phyloP scores from a whole-genome alignment of 495 filamentous ascomycete genomes.

The Endocarpon pusillum region DNA sequence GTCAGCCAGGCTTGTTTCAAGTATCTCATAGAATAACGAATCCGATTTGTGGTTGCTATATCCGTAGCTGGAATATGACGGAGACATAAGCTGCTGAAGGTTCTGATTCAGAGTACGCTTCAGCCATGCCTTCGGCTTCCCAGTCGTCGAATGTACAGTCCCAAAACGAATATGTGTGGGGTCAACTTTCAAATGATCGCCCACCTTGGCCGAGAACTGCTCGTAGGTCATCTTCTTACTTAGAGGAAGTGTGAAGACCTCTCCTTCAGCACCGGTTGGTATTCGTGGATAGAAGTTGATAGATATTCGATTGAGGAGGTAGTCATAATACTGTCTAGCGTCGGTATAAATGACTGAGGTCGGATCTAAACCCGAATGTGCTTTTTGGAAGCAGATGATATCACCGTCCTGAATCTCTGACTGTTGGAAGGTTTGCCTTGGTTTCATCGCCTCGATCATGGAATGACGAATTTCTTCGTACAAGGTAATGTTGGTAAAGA shows the following conservation, averaged over 20 bases:
- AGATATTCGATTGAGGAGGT: slow-evolving; percentile 64
- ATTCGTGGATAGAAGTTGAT: slow-evolving; percentile 49
- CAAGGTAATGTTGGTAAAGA: slow-evolving; percentile 42
- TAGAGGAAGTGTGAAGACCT: slow-evolving; percentile 54
- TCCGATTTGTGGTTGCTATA: slow-evolving; percentile 55
- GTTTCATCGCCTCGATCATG: slow-evolving; percentile 92
- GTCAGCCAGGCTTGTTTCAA: slow-evolving; percentile 87
- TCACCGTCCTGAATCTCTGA: slow-evolving; percentile 96
- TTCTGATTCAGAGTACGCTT: slow-evolving; percentile 52
- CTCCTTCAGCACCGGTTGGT: slow-evolving; percentile 25
- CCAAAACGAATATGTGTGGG: slow-evolving; percentile 81
- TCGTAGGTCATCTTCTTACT: slow-evolving; percentile 86
- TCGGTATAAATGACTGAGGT: slow-evolving; percentile 35
- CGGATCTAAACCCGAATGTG: slow-evolving; percentile 38
- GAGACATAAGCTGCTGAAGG: slow-evolving; percentile 52
- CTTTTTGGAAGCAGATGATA: slow-evolving; percentile 82
- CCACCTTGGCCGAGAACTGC: slow-evolving; percentile 72
- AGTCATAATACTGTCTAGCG: slow-evolving; percentile 78
- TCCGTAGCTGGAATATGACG: slow-evolving; percentile 41
- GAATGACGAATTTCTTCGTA: slow-evolving; percentile 81
- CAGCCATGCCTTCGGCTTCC: slow-evolving; percentile 56
- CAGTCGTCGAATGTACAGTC: slow-evolving; percentile 55
- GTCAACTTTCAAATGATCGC: slow-evolving; percentile 56
- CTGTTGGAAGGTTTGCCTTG: slow-evolving; percentile 68
- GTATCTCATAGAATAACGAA: slow-evolving; percentile 71